Conservation (phyloP, 169 alveolate genomes). For the Neospora caninum region DNA sequence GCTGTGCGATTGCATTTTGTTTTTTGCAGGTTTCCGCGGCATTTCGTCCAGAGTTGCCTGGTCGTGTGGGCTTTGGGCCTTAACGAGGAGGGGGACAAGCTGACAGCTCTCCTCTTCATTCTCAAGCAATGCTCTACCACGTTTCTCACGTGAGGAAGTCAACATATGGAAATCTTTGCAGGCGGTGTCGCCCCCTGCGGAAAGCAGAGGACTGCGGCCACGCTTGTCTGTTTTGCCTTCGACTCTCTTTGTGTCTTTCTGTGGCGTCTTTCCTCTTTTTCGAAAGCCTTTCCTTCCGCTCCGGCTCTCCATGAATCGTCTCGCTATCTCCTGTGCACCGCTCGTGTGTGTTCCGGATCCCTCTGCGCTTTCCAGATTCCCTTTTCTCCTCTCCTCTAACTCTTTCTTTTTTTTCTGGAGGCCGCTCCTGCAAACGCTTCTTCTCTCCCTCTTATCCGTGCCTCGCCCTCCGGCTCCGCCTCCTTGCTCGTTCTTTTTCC, state of each 20-base stretch:
- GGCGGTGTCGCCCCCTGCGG: too few species aligned
- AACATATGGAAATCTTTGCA: too few species aligned
- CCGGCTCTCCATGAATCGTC: background rate
- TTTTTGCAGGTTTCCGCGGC: constrained; percentile 48
- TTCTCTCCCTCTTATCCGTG: too few species aligned
- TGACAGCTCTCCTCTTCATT: constrained; percentile 29
- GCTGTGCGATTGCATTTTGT: background rate
- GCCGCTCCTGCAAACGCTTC: too few species aligned
- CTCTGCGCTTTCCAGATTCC: too few species aligned
- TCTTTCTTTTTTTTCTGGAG: background rate
- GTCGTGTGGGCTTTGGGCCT: constrained; percentile 45
- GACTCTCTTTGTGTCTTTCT: too few species aligned
- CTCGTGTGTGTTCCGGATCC: too few species aligned
- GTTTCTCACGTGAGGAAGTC: background rate
- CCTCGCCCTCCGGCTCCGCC: too few species aligned
- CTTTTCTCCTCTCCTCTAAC: background rate
- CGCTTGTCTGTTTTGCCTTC: too few species aligned
- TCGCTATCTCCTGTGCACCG: too few species aligned
- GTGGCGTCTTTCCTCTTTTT: background rate
- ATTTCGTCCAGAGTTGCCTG: constrained; percentile 40
- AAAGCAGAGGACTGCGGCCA: too few species aligned
- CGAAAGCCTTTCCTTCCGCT: background rate
- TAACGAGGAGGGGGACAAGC: constrained; percentile 29
- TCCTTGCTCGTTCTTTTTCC: too few species aligned
- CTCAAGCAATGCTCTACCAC: constrained; percentile 29